Evolutionary conservation across 176 grass and related monocot species (phyloP).

Genomic region (Eleusine indica): DNA sequence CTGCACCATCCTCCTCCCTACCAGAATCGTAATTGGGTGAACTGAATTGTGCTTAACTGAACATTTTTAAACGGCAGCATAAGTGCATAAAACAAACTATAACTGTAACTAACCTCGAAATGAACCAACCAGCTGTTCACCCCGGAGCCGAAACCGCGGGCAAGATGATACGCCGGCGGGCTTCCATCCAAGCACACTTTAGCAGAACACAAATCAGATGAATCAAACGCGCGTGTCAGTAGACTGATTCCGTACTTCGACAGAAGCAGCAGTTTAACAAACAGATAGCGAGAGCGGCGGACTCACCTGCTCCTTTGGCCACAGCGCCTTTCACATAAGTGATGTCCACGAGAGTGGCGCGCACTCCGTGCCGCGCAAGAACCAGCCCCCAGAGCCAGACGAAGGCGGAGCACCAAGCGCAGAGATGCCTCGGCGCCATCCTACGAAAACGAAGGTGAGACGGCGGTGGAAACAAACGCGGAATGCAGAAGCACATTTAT

Average conservation of each 20-base stretch:
- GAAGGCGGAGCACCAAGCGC: slow-evolving; percentile 9
- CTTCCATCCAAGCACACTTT: slow-evolving; percentile 89
- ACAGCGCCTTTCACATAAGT: slow-evolving; percentile 60
- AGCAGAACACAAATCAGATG: not conserved
- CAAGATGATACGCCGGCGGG: slow-evolving; percentile 78
- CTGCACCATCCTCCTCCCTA: slow-evolving; percentile 97
- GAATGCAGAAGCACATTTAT: not conserved
- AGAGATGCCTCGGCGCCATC: slow-evolving; percentile 18
- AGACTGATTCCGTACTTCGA: not conserved
- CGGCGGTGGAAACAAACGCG: not conserved
- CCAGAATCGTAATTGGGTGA: not conserved
- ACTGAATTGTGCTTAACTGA: not conserved
- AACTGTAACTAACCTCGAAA: slow-evolving; percentile 52
- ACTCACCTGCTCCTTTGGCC: slow-evolving; percentile 75
- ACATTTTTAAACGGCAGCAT: not conserved
- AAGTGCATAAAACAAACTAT: not conserved
- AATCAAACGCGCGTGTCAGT: not conserved
- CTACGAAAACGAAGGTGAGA: not conserved
- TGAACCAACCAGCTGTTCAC: slow-evolving; percentile 79
- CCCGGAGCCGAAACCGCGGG: slow-evolving; percentile 73
- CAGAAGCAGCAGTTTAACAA: not conserved
- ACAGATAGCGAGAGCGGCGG: not conserved
- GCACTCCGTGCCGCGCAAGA: slow-evolving; percentile 16
- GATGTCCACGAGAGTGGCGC: slow-evolving; percentile 58
- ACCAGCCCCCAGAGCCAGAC: slow-evolving; percentile 46